phyloP scores from a whole-genome alignment of 306 rosid species.

The Cotoneaster glaucophyllus region DNA sequence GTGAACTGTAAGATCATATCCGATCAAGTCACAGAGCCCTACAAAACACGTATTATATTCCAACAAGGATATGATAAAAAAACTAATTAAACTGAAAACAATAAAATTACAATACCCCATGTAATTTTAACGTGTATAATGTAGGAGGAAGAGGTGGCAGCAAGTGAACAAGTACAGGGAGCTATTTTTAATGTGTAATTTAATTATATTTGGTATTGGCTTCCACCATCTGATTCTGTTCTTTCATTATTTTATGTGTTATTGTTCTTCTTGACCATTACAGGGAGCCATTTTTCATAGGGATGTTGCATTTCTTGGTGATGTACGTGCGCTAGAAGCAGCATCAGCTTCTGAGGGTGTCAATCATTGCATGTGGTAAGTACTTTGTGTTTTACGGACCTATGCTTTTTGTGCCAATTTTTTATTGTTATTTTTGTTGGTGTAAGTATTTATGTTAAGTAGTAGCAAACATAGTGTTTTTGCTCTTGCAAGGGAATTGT shows the following conservation, averaged over 20 bases:
- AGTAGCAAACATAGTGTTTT: background rate
- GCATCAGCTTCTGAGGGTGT: background rate
- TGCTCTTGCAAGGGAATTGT: background rate
- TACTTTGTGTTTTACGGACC: background rate
- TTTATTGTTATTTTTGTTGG: background rate
- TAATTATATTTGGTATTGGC: too few relatives aligned
- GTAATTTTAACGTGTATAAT: background rate
- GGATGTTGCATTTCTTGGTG: background rate
- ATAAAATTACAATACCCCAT: background rate
- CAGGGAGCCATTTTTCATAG: background rate
- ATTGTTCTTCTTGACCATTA: background rate
- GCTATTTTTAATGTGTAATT: too few relatives aligned
- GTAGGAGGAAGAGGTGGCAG: background rate
- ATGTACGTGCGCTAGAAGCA: background rate
- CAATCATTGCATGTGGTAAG: background rate
- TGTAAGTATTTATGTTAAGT: background rate
- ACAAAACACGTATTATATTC: background rate
- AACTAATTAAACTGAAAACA: too few relatives aligned
- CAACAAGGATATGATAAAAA: background rate
- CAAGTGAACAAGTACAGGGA: background rate
- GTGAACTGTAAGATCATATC: too few relatives aligned
- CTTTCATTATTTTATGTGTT: background rate
- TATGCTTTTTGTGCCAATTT: background rate
- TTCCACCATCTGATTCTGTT: background rate
- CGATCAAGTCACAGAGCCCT: too few relatives aligned